Conservation (phyloP, 306 rosid genomes). For the Sphenostylis stenocarpa region DNA sequence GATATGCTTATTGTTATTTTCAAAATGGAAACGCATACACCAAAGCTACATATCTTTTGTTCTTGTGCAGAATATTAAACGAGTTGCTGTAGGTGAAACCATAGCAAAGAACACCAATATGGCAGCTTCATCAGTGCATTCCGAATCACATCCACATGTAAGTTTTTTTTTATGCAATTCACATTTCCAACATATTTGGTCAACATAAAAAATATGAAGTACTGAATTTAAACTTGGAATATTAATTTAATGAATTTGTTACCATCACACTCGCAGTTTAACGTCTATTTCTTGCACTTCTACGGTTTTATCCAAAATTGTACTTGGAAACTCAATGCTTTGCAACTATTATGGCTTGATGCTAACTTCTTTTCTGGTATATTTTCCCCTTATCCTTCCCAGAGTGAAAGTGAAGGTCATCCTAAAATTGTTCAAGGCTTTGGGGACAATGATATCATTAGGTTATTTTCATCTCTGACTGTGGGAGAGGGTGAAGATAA, state of each 20-base stretch:
- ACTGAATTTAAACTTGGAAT: neutral
- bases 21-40: neutral
- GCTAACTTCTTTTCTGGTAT: neutral
- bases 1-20: neutral
- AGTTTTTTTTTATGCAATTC: conserved; percentile 7
- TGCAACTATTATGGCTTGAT: neutral
- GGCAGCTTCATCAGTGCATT: neutral
- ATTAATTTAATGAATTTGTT: neutral
- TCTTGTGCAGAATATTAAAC: conserved; percentile 6
- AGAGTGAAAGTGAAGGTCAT: neutral
- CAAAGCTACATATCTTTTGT: neutral
- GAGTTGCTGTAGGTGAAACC: neutral
- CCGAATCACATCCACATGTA: conserved; percentile 17
- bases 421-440: neutral
- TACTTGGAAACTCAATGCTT: neutral
- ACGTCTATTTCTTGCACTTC: neutral
- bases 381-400: neutral
- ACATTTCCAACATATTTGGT: neutral
- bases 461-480: neutral
- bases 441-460: neutral
- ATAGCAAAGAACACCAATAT: neutral
- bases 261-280: neutral
- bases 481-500: neutral
- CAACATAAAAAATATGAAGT: neutral
- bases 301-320: neutral